Evolutionary conservation across 2,329 filamentous ascomycete genomes (phyloP).

Genomic region (Aspergillus glaucus): DNA sequence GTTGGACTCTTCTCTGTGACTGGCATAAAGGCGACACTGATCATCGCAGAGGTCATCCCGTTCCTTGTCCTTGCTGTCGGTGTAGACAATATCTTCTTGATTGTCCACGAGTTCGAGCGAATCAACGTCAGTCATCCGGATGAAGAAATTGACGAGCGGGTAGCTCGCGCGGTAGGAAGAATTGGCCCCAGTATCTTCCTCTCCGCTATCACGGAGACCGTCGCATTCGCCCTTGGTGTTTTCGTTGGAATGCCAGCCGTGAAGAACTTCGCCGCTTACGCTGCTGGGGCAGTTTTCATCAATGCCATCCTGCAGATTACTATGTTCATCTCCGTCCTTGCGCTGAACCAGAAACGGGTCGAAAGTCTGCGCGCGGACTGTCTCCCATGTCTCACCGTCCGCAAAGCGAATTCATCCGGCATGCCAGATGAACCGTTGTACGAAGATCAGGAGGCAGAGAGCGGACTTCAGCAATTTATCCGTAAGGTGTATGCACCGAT

Average conservation of each 20-base stretch:
- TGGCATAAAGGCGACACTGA: constrained; percentile 89
- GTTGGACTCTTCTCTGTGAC: constrained; percentile 90
- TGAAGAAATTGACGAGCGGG: constrained; percentile 75
- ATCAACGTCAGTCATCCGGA: constrained; percentile 90
- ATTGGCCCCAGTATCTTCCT: constrained; percentile 97
- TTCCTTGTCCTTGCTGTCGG: constrained; percentile 95
- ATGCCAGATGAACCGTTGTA: constrained; percentile 61
- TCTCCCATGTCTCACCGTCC: constrained; percentile 80
- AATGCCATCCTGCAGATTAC: constrained; percentile 96
- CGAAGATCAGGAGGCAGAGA: constrained; percentile 71
- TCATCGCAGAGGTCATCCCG: constrained; percentile 97
- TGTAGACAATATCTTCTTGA: constrained; percentile 97
- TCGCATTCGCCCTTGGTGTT: constrained; percentile 84
- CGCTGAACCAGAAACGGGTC: constrained; percentile 84
- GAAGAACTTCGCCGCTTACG: constrained; percentile 93
- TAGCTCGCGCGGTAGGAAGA: constrained; percentile 81
- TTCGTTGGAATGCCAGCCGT: constrained; percentile 98
- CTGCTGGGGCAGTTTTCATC: constrained; percentile 91
- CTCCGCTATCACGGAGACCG: constrained; percentile 89
- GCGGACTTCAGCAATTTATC: constrained; percentile 77
- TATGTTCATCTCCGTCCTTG: constrained; percentile 88
- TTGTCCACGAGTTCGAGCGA: constrained; percentile 95
- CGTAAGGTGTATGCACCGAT: constrained; percentile 80
- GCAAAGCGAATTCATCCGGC: constrained; percentile 61
- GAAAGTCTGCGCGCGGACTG: constrained; percentile 87